Conservation (phyloP, 164 flowering plant genomes). For the Paratinospora sagittata region DNA sequence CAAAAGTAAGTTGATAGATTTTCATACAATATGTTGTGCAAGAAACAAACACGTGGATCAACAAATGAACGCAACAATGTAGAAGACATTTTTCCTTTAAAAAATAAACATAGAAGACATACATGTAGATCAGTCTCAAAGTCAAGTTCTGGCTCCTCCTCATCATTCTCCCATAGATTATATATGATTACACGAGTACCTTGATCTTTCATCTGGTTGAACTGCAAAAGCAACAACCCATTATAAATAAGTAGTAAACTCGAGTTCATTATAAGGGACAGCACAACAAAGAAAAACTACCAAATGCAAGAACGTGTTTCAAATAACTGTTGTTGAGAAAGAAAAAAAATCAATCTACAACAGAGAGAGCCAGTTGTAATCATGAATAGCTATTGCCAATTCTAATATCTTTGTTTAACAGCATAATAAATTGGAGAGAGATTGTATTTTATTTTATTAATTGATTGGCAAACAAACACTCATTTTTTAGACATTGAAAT, state of each 20-base stretch:
- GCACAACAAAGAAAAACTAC: too few relatives aligned
- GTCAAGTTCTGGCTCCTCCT: constrained; percentile 79
- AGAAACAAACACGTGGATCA: background rate
- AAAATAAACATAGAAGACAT: constrained; percentile 11
- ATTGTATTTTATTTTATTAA: too few relatives aligned
- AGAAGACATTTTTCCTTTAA: background rate
- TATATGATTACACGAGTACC: constrained; percentile 87
- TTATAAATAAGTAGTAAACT: background rate
- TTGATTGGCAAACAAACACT: too few relatives aligned
- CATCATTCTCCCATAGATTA: constrained; percentile 95
- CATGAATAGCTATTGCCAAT: too few relatives aligned
- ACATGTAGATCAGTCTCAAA: constrained; percentile 67
- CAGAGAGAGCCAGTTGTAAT: too few relatives aligned
- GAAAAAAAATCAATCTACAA: too few relatives aligned
- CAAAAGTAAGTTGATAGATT: background rate
- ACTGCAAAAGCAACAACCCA: constrained; percentile 32
- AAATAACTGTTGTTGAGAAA: too few relatives aligned
- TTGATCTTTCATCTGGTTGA: constrained; percentile 51
- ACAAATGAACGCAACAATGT: background rate
- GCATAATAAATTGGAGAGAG: too few relatives aligned
- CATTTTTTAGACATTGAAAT: too few relatives aligned
- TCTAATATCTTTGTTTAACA: too few relatives aligned
- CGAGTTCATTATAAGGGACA: background rate
- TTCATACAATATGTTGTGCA: background rate
- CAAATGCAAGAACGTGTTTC: background rate